Base-by-base conservation (phyloP, 805 yeast species). In the Metschnikowia drakensbergensis region DNA sequence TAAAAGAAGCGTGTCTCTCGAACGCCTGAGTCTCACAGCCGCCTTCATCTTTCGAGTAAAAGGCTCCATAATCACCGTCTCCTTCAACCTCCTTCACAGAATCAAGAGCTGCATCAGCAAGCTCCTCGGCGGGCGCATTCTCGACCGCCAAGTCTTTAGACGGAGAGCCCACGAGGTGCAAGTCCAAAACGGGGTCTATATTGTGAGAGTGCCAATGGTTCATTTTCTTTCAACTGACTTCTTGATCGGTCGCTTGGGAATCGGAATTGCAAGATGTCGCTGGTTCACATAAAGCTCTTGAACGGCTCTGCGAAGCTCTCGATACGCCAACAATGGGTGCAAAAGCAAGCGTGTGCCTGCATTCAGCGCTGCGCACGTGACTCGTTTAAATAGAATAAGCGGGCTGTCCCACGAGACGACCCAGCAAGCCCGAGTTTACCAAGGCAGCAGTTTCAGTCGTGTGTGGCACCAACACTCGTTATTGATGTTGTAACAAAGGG, bases 261-360 rank as follows among this genome's bases (percentile, higher is more conserved):
- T 22, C 26, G 26, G 10, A 37, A n/a, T 17, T 17, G 17, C 17
- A 17, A 17, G 17, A 17, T 17, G 17, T 17, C 17, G 17, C 17
- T 17, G 17, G 17, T 17, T 17, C 17, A 17, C 17, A 17, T 17
- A 17, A 17, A 17, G 17, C 17, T 17, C 17, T 17, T 17, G 17
- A 17, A 17, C 17, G 17, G 22, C 23, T 26, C 3, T 26, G 9
- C 8, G 25, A 26, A 37, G 32, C 32, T 13, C 30, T 7, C 17
- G 26, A 37, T 13, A 11, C 13, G 29, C 30, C 31, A 37, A 27
- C 41, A 27, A 37, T 37, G 41, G 41, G 41, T 37, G 41, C 41
- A 37, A 37, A 37, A 27, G n/a, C 31, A 27, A 26, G 26, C 3
- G 5, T 3, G 4, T 3, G 7, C 22, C 39, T 37, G 39, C 9